These are phyloP conservation scores for Rutstroemia sp. DNA, from an alignment of 2,329 filamentous ascomycete genomes.

Conservation along the genomic window DNA sequence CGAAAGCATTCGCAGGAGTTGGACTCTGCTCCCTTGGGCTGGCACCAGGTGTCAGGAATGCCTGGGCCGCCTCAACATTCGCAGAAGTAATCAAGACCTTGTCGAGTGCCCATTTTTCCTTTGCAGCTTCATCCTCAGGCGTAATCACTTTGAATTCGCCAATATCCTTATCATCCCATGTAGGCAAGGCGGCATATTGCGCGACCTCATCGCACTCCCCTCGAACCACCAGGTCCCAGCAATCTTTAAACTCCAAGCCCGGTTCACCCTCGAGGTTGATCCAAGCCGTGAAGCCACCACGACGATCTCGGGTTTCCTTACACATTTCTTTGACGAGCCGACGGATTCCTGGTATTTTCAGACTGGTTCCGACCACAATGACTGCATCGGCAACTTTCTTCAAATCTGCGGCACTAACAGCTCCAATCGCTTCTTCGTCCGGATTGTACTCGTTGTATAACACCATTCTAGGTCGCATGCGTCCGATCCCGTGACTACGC, in stretches of 20 bases:
- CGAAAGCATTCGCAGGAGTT: constrained; percentile 15
- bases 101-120: constrained; percentile 32
- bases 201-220: constrained; percentile 88
- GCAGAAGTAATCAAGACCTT: constrained; percentile 36
- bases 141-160: constrained; percentile 41
- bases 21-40: constrained; percentile 43
- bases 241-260: constrained; percentile 76
- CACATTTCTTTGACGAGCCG: constrained; percentile 89
- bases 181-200: constrained; percentile 55
- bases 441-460: constrained; percentile 97
- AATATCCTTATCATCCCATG: constrained; percentile 49
- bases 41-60: constrained; percentile 50
- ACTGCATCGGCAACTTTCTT: constrained; percentile 82
- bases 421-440: constrained; percentile 91
- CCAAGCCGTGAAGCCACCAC: constrained; percentile 85
- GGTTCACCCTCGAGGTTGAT: constrained; percentile 87
- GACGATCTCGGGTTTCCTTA: constrained; percentile 71
- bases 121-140: constrained; percentile 35
- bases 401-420: constrained; percentile 79
- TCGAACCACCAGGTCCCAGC: constrained; percentile 85
- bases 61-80: constrained; percentile 35
- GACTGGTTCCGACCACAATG: constrained; percentile 87
- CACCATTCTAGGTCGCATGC: constrained; percentile 85
- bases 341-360: constrained; percentile 90
- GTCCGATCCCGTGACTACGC: constrained; percentile 86